phyloP scores from a whole-genome alignment of 208 protist species.

The Leishmania martiniquensis region DNA sequence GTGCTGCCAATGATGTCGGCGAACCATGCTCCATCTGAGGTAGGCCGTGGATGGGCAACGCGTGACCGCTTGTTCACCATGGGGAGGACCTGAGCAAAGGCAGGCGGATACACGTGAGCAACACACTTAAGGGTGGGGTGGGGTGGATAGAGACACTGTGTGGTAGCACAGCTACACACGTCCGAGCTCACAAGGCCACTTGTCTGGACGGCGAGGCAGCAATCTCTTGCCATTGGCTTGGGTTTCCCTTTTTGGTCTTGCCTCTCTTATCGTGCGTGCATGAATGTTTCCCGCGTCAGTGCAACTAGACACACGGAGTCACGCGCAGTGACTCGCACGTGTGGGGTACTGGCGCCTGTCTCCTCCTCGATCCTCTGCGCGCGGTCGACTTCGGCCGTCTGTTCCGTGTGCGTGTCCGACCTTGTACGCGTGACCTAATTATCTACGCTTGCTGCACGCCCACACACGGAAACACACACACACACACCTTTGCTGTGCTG shows the following conservation, averaged over 20 bases:
- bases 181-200: too few species aligned
- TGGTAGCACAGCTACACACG: neutral
- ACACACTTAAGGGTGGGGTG: neutral
- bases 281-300: too few species aligned
- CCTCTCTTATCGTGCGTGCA: too few species aligned
- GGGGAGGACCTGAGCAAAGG: conserved; percentile 6
- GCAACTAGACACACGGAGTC: neutral
- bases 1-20: neutral
- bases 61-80: neutral
- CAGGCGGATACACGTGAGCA: neutral
- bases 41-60: neutral
- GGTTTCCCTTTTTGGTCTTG: too few species aligned
- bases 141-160: neutral
- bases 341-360: neutral
- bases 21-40: neutral
- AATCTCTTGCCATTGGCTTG: too few species aligned
- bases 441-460: neutral
- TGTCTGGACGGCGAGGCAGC: too few species aligned
- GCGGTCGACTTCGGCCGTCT: neutral
- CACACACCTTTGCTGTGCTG: neutral
- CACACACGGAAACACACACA: conserved; percentile 21
- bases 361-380: neutral
- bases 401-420: neutral
- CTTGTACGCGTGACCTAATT: neutral
- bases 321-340: neutral